Base-by-base conservation (phyloP, 192 early-diverging fungal genomes). In the Backusella tuberculispora region DNA sequence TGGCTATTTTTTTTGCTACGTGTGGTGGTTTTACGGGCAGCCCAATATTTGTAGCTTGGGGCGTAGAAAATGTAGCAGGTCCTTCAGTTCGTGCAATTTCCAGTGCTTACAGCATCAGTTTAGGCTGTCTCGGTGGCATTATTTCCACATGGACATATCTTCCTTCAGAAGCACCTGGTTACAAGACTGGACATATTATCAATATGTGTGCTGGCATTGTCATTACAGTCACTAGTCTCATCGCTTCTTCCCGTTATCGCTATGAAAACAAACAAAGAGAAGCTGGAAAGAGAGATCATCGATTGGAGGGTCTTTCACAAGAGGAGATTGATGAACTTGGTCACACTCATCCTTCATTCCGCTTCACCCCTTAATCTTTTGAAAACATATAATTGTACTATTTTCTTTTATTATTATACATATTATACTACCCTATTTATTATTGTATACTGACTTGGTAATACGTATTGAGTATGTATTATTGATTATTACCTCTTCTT, bases 1-100 rank as follows among this genome's bases (percentile, higher is more conserved):
- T 69, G 67, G 67, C 67, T 5, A 69, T 69, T 21, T 69, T 69
- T 41, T 69, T 69, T 69, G 67, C 67, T 45, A 69, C 67, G 9
- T 42, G 67, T 45, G 67, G 67, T 45, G 67, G 40, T 3, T 69
- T 69, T 45, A 69, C 67, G 12, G 67, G 67, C 10, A 69, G 67
- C 42, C 67, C 67, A 4, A n/a, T 69, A 7, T 44, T 69, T 44
- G 67, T 45, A 12, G 67, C 67, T 12, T 69, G 67, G 67, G 24
- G 53, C 5, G 12, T 60, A 26, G 53, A 60, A 4, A 60, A 60
- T 19, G 24, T 21, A 4, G 53, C 53, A 24, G 67, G 67, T 0
- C 67, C 67, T 2, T 45, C 44, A 41, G 67, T 69, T 0, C 67
- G 67, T 26, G 67, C 67, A 8, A 69, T 69, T 41, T 40, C 67